A percentile compares a stretch with the other conserved stretches of the same genome.
These are phyloP conservation scores for Kluyveromyces sp. DNA, from an alignment of 1,139 yeast genomes.

Conservation along the genomic window DNA sequence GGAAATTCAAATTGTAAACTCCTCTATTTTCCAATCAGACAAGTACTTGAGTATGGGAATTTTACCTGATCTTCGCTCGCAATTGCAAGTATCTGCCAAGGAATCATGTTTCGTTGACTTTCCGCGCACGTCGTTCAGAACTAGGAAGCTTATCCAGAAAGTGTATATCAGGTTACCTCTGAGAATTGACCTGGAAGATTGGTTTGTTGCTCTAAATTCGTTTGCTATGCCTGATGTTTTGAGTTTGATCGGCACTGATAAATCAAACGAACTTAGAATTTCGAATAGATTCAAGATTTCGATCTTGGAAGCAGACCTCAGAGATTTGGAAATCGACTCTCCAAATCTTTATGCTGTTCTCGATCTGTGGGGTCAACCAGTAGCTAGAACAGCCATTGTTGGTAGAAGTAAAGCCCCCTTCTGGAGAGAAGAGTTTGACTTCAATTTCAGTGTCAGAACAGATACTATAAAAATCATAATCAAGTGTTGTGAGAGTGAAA, in stretches of 20 bases:
- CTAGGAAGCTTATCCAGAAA: constrained; percentile 22
- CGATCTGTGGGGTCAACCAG: constrained; percentile 56
- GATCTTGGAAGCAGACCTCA: constrained; percentile 60
- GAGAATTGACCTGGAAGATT: constrained; percentile 70
- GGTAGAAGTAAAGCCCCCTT: constrained; percentile 45
- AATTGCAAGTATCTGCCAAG: constrained; percentile 11
- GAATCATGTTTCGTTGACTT: constrained; percentile 22
- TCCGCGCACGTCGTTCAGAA: constrained; percentile 7
- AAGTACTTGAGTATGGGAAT: constrained; percentile 55
- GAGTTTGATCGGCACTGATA: constrained; percentile 23
- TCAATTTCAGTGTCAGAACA: constrained; percentile 50
- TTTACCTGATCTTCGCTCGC: constrained; percentile 42
- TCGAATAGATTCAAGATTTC: constrained; percentile 48
- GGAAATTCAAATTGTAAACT: constrained; percentile 62
- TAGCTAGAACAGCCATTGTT: constrained; percentile 64
- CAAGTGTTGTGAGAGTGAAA: constrained; percentile 33
- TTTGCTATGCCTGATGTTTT: constrained; percentile 53
- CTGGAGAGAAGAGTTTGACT: constrained; percentile 61
- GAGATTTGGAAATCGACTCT: constrained; percentile 12
- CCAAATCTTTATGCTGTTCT: constrained; percentile 54
- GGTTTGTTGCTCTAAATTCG: constrained; percentile 69
- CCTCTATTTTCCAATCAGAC: constrained; percentile 54
- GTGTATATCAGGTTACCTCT: constrained; percentile 58
- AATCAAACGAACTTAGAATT: constrained; percentile 36
- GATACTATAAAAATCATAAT: constrained; percentile 46